Percentiles rank a stretch among this genome's conserved stretches.
phyloP scores from a whole-genome alignment of 2,329 filamentous ascomycete genomes.

The Elsinoe batatas region DNA sequence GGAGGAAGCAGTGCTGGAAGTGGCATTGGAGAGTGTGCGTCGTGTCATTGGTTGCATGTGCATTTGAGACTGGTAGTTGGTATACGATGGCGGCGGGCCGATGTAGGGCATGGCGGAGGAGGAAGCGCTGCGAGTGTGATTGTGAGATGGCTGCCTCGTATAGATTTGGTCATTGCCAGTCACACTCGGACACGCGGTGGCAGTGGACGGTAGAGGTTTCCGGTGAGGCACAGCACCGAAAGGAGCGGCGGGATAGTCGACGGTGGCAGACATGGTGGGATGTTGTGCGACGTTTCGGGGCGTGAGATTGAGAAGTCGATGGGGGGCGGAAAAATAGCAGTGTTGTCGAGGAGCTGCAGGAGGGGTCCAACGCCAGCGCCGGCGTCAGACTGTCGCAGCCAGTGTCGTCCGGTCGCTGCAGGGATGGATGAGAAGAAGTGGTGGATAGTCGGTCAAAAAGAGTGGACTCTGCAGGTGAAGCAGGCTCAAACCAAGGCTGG shows the following conservation, averaged over 20 bases:
- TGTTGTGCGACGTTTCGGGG: constrained; percentile 1
- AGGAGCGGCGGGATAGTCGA: constrained; percentile 16
- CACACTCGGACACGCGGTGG: constrained; percentile 8
- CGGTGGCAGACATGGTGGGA: constrained; percentile 16
- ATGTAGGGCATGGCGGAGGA: constrained; percentile 24
- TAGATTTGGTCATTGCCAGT: constrained; percentile 9
- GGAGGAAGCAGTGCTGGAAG: constrained; percentile 55
- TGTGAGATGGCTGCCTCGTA: constrained; percentile 30
- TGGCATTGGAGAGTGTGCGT: constrained; percentile 59
- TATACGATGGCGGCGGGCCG: constrained; percentile 18
- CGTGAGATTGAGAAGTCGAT: background rate
- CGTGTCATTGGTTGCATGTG: constrained; percentile 23
- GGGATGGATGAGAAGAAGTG: background rate
- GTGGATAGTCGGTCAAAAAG: background rate
- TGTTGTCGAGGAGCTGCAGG: background rate
- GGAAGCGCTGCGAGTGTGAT: constrained; percentile 34
- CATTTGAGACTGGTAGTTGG: constrained; percentile 5
- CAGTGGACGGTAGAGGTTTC: constrained; percentile 15
- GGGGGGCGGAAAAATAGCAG: background rate
- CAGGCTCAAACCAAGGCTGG: constrained; percentile 10
- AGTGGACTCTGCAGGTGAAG: background rate
- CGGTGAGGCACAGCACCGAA: constrained; percentile 16
- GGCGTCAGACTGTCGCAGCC: background rate
- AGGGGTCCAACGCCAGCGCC: constrained; percentile 1
- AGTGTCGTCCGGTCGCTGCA: background rate